Evolutionary conservation across 192 early-diverging fungal species (phyloP), one percentile per base, ranked within the genome.

Genomic region (Backusella westeae): DNA sequence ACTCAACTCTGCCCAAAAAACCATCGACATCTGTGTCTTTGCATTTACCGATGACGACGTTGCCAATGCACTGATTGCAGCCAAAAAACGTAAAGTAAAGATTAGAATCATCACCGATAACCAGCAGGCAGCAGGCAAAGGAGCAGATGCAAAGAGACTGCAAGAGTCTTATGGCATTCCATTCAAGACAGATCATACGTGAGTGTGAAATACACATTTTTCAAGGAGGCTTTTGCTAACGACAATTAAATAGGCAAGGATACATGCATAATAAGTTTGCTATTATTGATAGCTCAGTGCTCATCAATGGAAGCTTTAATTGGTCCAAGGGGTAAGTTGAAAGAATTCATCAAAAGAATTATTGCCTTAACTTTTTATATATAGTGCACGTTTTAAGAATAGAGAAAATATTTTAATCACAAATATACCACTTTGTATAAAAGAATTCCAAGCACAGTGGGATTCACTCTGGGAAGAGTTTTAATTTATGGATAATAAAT

Each of bases 231-330:
- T 35, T 2, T n/a, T n/a, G n/a, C 12, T 69, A 34, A 59, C 26
- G 12, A 19, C 44, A 63, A 32, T 34, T 66, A 15, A 56, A 63
- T 71, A 86, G 84, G 26, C 68, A 71, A 17, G 82, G 81, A 0
- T 85, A 80, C 35, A 93, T 93, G 92, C 92, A 93, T 72, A 86
- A 91, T 71, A 93, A 93, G 77, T 93, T 93, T 81, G 91, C 89
- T 2, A 75, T 91, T 26, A 83, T 91, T 41, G 89, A 91, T 77
- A 77, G 82, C 49, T 75, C 80, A 35, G 78, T 87, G 15, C 80
- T 92, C 8, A 88, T 89, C 79, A 82, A 85, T 39, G 92, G 92
- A 1, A 91, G 90, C 12, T 89, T 83, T 76, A 89, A 89, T 79
- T 89, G 88, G 88, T 85, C 87, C 6, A 89, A 89, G 26, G 85